Evolutionary conservation across 1,139 yeast genomes (phyloP).

Genomic region (Kluyveromyces sp.): DNA sequence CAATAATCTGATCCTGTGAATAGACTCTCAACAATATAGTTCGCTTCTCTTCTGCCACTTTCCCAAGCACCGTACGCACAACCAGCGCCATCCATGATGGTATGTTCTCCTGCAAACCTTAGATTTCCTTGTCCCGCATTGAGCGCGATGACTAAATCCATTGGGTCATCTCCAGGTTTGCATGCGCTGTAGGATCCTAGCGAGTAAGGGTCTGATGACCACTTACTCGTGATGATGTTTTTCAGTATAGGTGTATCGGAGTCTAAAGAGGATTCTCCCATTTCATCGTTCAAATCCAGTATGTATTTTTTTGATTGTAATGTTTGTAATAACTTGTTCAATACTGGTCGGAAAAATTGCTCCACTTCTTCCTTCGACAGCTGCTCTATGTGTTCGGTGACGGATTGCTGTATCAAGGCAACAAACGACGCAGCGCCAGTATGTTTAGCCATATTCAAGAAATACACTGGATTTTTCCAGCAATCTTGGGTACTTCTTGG

Average conservation of each 20-base stretch:
- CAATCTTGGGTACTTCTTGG: conserved; percentile 10
- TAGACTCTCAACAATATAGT: conserved; percentile 25
- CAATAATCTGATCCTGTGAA: conserved; percentile 6
- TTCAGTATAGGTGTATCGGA: conserved; percentile 39
- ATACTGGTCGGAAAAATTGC: conserved; percentile 41
- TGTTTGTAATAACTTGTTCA: conserved; percentile 23
- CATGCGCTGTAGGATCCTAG: conserved; percentile 74
- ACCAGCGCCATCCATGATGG: conserved; percentile 70
- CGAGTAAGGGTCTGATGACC: conserved; percentile 66
- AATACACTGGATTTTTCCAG: conserved; percentile 48
- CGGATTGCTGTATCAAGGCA: conserved; percentile 60
- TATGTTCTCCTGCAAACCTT: conserved; percentile 83
- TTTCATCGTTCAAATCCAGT: conserved; percentile 14
- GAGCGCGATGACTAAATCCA: conserved; percentile 48
- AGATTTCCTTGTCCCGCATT: conserved; percentile 51
- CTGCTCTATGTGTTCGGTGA: conserved; percentile 48
- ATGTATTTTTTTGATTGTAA: conserved; percentile 16
- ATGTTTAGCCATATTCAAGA: conserved; percentile 40
- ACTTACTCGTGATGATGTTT: conserved; percentile 48
- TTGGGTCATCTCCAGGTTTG: conserved; percentile 60
- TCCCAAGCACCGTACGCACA: conserved; percentile 77
- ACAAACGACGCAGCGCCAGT: conserved; percentile 45
- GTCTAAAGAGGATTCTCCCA: conserved; percentile 5
- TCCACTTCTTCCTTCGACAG: conserved; percentile 36
- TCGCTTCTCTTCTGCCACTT: conserved; percentile 68